A percentile compares a stretch with the other conserved stretches of the same genome.
phyloP scores from a whole-genome alignment of 2,329 filamentous ascomycete genomes.

The Aspergillus sp. region DNA sequence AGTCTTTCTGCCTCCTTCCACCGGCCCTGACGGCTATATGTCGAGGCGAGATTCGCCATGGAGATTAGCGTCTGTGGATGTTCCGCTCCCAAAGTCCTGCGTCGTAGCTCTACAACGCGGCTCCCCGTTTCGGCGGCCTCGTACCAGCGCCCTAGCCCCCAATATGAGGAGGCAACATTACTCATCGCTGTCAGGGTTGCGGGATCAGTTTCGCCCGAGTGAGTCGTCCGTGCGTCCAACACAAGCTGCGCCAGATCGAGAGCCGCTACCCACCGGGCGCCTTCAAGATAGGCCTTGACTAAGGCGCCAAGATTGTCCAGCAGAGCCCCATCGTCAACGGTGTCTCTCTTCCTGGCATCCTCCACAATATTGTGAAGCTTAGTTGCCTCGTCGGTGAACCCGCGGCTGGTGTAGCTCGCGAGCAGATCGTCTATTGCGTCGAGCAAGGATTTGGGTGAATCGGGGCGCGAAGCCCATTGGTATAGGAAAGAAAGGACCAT shows the following conservation, averaged over 20 bases:
- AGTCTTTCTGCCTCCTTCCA: slow-evolving; percentile 4
- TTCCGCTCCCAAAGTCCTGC: slow-evolving; percentile 1
- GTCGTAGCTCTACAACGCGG: slow-evolving; percentile 1
- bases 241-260: slow-evolving; percentile 5
- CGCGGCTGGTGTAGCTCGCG: background rate
- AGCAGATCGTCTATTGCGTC: background rate
- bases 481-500: too few species aligned
- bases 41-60: slow-evolving; percentile 10
- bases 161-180: slow-evolving; percentile 8
- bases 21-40: slow-evolving; percentile 5
- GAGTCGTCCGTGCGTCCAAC: background rate
- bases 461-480: background rate
- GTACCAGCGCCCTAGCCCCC: slow-evolving; percentile 6
- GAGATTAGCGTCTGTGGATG: slow-evolving; percentile 7
- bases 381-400: background rate
- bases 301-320: slow-evolving; percentile 2
- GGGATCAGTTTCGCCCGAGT: background rate
- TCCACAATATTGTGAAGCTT: background rate
- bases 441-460: background rate
- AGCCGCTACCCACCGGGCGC: slow-evolving; percentile 5
- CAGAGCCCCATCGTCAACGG: background rate
- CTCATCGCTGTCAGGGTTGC: slow-evolving; percentile 6
- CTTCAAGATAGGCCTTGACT: slow-evolving; percentile 5
- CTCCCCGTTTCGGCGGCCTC: slow-evolving; percentile 5
- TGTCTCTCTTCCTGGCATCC: background rate